Base-by-base conservation (phyloP, 495 filamentous ascomycete genomes). In the Haplographium delicatum region DNA sequence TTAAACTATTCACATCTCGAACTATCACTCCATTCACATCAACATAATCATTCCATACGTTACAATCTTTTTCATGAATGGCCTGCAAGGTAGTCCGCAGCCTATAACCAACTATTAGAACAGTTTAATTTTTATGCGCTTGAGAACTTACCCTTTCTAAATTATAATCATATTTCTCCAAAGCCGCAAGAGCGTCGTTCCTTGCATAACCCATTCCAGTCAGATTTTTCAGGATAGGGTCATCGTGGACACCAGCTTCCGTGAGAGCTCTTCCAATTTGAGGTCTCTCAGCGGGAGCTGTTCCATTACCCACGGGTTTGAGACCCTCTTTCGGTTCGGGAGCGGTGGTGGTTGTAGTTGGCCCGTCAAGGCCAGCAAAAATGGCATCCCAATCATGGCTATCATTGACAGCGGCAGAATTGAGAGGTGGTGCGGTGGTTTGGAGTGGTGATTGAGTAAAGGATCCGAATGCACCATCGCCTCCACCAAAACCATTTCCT, bases 81-180 rank as follows among this genome's bases (percentile, higher is more conserved):
- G 46, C 56, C 60, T 13, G 60, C 60, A 39, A 63, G 51, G 44
- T 51, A 63, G 44, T 63, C 60, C 16, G 60, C 60, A 44, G 60
- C 60, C 60, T 63, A 41, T 26, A 9, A 44, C 28, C 23, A 37
- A 37, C 13, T 5, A 34, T 50, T 23, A 51, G 18, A n/a, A 40
- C 13, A 46, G 5, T 9, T 40, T 42, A 30, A 10, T n/a, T 19
- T 11, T 13, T 31, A 22, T 28, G 30, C n/a, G 27, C 9, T 16
- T 43, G 15, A 42, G 22, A 62, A 68, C 82, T 72, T 72, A 96
- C 93, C 83, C 89, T 86, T 64, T 95, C 89, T 61, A 96, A 74
- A 68, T 96, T 91, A 67, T 96, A 95, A 63, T 96, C 91, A 67
- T 83, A 93, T 66, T 89, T 91, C 73, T 96, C 93, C 62, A 98